Percentiles rank a stretch among this genome's conserved stretches.
These are phyloP conservation scores for Brassica carinata DNA, from an alignment of 345 rosid genomes.

Conservation along the genomic window DNA sequence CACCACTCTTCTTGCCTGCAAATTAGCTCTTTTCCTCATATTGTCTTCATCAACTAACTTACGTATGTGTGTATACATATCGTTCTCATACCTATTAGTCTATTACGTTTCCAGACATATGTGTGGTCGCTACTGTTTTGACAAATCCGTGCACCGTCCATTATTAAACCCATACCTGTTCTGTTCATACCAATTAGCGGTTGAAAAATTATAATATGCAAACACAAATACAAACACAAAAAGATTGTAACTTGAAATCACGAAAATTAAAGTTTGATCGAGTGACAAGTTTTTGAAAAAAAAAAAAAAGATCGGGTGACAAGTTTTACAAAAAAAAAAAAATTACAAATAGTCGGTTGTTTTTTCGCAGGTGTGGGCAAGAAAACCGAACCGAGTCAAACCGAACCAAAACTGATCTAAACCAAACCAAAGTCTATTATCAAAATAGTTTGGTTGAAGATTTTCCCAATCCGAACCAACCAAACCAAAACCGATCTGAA, in stretches of 20 bases:
- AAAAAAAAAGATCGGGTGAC: background rate
- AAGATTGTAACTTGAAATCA: background rate
- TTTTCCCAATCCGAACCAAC: too few relatives aligned
- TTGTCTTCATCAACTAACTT: background rate
- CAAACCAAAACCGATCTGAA: too few relatives aligned
- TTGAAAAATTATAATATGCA: background rate
- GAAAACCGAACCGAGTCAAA: too few relatives aligned
- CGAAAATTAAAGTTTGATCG: background rate
- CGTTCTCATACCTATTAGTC: background rate
- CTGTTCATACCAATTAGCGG: background rate
- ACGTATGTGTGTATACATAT: background rate
- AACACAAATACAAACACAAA: background rate
- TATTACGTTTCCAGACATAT: background rate
- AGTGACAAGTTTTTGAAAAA: background rate
- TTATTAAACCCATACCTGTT: background rate
- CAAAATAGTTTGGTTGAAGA: too few relatives aligned
- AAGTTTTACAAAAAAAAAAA: background rate
- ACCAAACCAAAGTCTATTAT: too few relatives aligned
- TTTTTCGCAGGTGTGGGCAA: background rate
- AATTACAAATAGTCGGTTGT: background rate
- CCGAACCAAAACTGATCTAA: too few relatives aligned
- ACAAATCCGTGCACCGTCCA: background rate
- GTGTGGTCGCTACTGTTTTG: slow-evolving; percentile 10
- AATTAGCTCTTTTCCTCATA: slow-evolving; percentile 6
- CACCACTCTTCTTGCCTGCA: slow-evolving; percentile 39